Evolutionary conservation across 2,329 filamentous ascomycete genomes (phyloP).

Genomic region (Leptographium procerum): DNA sequence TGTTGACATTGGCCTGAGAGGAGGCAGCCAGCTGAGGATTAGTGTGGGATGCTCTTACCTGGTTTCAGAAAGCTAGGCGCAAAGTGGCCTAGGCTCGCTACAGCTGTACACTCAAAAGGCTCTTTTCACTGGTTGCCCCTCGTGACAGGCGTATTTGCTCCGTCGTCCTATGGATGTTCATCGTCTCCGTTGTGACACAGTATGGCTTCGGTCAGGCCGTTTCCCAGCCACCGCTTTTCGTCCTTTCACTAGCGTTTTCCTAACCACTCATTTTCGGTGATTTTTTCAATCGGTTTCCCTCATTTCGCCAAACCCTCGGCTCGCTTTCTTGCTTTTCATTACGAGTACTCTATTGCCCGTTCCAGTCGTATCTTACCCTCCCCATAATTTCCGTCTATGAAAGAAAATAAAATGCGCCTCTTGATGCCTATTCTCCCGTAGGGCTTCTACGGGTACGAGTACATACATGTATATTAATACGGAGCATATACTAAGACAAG

Average conservation of each 20-base stretch:
- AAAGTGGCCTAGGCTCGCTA: constrained; percentile 6
- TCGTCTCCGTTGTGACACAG: neutral
- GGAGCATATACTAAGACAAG: too few species aligned
- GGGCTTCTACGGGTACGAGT: too few species aligned
- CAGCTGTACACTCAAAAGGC: neutral
- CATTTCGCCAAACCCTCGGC: neutral
- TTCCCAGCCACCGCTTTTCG: constrained; percentile 1
- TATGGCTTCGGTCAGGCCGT: neutral
- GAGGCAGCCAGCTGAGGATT: constrained; percentile 9
- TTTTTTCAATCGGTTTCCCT: neutral
- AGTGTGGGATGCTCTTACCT: constrained; percentile 3
- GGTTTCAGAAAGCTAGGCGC: constrained; percentile 2
- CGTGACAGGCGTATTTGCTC: constrained; percentile 6
- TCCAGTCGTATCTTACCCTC: neutral
- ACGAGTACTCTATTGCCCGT: neutral
- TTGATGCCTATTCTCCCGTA: too few species aligned
- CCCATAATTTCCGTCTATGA: too few species aligned
- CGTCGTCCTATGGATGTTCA: neutral
- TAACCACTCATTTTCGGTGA: neutral
- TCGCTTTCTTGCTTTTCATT: too few species aligned
- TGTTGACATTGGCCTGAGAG: constrained; percentile 11
- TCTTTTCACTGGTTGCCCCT: constrained; percentile 11
- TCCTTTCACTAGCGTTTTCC: neutral
- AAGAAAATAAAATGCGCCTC: too few species aligned
- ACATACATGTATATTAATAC: too few species aligned